phyloP scores from a whole-genome alignment of 805 yeast species.

The Candida khao-thaluensis region DNA sequence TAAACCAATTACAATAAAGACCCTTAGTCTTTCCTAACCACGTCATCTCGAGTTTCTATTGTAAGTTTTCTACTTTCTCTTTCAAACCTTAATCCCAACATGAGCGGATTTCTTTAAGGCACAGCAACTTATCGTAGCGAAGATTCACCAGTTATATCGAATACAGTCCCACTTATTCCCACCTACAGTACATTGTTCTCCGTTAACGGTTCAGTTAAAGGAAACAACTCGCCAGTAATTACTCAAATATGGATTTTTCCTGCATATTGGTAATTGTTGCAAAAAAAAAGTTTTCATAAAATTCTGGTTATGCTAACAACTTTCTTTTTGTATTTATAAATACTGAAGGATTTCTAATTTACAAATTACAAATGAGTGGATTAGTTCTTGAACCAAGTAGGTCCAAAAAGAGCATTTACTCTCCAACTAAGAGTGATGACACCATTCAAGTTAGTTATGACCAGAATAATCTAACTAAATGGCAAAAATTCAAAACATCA shows the following conservation, averaged over 20 bases:
- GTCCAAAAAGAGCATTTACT: constrained; percentile 6
- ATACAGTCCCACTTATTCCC: not conserved
- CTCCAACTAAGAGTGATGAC: constrained; percentile 10
- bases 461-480: constrained; percentile 7
- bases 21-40: too few species aligned
- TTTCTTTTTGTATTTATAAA: constrained; percentile 3
- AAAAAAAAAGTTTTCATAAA: not conserved
- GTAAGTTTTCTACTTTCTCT: too few species aligned
- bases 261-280: constrained; percentile 1
- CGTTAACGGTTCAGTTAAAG: constrained; percentile 3
- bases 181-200: not conserved
- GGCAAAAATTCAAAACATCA: constrained; percentile 29
- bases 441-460: constrained; percentile 8
- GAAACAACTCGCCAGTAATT: constrained; percentile 4
- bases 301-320: not conserved
- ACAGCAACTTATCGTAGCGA: not conserved
- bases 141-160: not conserved
- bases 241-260: not conserved
- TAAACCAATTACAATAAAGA: too few species aligned
- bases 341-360: not conserved
- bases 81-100: too few species aligned
- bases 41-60: not conserved
- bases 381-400: constrained; percentile 5
- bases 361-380: too few species aligned
- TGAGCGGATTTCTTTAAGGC: too few species aligned